Evolutionary conservation across 805 yeast genomes (phyloP), one percentile per base, ranked within the genome.

Genomic region (Torulaspora microellipsoides): DNA sequence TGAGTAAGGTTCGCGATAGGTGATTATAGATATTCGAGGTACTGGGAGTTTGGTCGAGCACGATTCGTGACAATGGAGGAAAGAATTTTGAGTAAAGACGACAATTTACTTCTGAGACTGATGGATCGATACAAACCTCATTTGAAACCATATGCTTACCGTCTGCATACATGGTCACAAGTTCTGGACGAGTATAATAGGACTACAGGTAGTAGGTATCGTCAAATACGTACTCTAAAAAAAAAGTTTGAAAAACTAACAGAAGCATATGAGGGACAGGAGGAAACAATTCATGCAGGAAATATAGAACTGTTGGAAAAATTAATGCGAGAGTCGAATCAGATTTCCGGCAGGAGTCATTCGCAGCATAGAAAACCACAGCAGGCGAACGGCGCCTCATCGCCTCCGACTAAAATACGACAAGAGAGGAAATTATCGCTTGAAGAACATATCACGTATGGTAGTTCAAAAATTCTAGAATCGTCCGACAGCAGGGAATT

Each of bases 221-320:
- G 55, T 29, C 67, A 63, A 38, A 52, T 52, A 23, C 54, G 67
- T 23, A 62, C 67, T 3, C 29, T 64, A 25, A 58, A 53, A 48
- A 55, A 47, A 8, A 51, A 62, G 31, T 62, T 60, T 33, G 59
- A 57, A 13, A 59, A 55, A 42, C 33, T 64, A 32, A 47, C 48
- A 27, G 55, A 49, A 4, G 17, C 41, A 7, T 53, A 44, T 38
- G 32, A 40, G 8, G 42, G 30, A 3, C 50, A 46, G 35, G 45
- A 40, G 14, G 34, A 27, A 5, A 12, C 25, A 20, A 38, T 48
- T 6, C 52, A 54, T 2, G 40, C 43, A 7, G 38, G 47, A 7
- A 39, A 46, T 31, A 42, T 52, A 9, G 48, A 42, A 15, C 40
- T 47, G 13, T 36, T 51, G 37, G 43, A 45, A 28, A 48, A 43